Evolutionary conservation across 1,284 basidiomycete species (phyloP).

Genomic region (Apiotrichum veenhuisii): DNA sequence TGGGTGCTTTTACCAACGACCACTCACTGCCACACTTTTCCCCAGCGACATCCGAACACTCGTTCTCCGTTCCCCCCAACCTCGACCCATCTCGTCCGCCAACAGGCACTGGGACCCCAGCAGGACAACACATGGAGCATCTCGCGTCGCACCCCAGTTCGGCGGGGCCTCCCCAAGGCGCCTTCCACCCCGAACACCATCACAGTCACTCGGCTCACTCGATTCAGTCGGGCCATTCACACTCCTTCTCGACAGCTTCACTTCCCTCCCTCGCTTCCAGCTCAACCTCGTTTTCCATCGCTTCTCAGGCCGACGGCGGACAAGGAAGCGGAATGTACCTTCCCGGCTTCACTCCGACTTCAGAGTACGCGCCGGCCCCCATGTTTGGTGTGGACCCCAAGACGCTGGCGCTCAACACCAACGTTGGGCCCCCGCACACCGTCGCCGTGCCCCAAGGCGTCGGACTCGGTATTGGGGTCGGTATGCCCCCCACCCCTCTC

Average conservation of each 20-base stretch:
- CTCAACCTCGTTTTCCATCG: constrained; percentile 18
- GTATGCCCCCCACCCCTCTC: constrained; percentile 5
- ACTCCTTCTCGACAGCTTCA: constrained; percentile 21
- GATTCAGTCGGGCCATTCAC: constrained; percentile 11
- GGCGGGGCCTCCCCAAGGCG: constrained; percentile 1
- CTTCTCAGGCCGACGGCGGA: constrained; percentile 8
- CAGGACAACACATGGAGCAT: not conserved
- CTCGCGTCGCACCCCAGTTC: not conserved
- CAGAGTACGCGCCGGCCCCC: constrained; percentile 2
- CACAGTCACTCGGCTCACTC: constrained; percentile 2
- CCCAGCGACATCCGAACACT: constrained; percentile 17
- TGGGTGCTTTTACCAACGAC: constrained; percentile 12
- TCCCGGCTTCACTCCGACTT: constrained; percentile 2
- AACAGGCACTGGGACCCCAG: not conserved
- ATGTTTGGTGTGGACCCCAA: constrained; percentile 7
- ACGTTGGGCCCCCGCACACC: not conserved
- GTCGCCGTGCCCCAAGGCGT: not conserved
- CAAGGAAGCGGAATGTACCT: constrained; percentile 6
- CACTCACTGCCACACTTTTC: constrained; percentile 16
- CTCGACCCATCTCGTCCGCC: constrained; percentile 10
- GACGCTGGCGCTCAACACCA: constrained; percentile 4
- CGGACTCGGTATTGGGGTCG: constrained; percentile 11
- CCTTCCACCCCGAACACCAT: constrained; percentile 8
- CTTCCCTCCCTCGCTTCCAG: constrained; percentile 20
- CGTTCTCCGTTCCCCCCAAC: constrained; percentile 9